These are phyloP conservation scores for Carpinus fangiana DNA, from an alignment of 306 rosid species.

Conservation along the genomic window DNA sequence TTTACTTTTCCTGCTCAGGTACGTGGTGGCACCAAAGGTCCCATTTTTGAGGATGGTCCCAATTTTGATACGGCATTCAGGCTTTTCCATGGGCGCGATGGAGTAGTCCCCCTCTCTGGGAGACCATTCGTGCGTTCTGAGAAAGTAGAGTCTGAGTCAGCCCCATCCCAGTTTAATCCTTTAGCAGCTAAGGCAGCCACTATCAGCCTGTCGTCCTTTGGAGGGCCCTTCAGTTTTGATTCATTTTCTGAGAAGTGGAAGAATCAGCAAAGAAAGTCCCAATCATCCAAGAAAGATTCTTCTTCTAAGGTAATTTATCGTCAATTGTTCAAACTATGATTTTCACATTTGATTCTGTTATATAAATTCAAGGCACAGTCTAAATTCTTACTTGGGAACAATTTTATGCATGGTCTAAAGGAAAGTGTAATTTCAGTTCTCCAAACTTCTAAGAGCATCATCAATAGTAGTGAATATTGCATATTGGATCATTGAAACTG, in stretches of 20 bases:
- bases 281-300: slow-evolving; percentile 70
- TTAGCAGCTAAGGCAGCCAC: slow-evolving; percentile 98
- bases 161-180: slow-evolving; percentile 76
- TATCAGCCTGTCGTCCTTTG: slow-evolving; percentile 91
- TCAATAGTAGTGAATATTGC: not conserved
- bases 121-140: slow-evolving; percentile 54
- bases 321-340: not conserved
- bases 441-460: not conserved
- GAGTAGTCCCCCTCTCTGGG: slow-evolving; percentile 86
- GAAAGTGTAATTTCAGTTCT: not conserved
- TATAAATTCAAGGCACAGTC: not conserved
- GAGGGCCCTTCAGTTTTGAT: slow-evolving; percentile 88
- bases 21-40: slow-evolving; percentile 81
- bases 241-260: slow-evolving; percentile 75
- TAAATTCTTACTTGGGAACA: not conserved
- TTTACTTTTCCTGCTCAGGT: slow-evolving; percentile 45
- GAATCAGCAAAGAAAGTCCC: slow-evolving; percentile 68
- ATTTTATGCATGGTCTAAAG: not conserved
- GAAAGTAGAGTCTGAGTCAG: slow-evolving; percentile 45
- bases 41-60: slow-evolving; percentile 98
- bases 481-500: not conserved
- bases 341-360: not conserved
- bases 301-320: slow-evolving; percentile 65
- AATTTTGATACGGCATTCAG: slow-evolving; percentile 91
- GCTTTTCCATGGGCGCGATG: slow-evolving; percentile 94